These are phyloP conservation scores for Akanthomyces lecanii DNA, from an alignment of 2,329 filamentous ascomycete genomes.

Conservation along the genomic window DNA sequence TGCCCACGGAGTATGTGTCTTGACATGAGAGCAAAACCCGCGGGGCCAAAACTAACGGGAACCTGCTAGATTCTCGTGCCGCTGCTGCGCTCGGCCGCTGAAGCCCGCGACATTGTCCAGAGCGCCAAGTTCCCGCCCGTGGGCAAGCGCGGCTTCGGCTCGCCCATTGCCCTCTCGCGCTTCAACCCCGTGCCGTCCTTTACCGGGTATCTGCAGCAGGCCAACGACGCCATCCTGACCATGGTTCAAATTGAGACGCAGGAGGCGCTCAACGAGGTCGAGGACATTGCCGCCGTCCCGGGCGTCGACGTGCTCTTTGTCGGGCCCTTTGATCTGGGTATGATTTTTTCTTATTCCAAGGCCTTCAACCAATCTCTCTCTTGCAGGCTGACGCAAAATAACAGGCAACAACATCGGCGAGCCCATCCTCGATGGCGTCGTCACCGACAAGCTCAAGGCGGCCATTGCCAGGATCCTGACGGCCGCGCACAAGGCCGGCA, in stretches of 20 bases:
- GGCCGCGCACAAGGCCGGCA: slow-evolving; percentile 57
- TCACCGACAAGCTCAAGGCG: slow-evolving; percentile 53
- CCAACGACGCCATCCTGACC: slow-evolving; percentile 51
- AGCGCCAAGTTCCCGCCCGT: slow-evolving; percentile 48
- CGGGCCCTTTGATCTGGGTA: slow-evolving; percentile 61
- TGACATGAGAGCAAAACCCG: not conserved
- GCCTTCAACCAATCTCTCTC: no score
- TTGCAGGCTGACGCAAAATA: not conserved
- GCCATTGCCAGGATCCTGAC: slow-evolving; percentile 56
- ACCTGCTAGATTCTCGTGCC: slow-evolving; percentile 42
- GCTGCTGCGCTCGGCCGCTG: slow-evolving; percentile 39
- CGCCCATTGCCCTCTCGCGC: slow-evolving; percentile 41
- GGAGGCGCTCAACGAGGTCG: slow-evolving; percentile 56
- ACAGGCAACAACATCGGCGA: slow-evolving; percentile 56
- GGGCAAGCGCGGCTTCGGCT: slow-evolving; percentile 47
- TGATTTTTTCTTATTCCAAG: not conserved
- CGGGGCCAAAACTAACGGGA: not conserved
- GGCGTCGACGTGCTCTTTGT: slow-evolving; percentile 62
- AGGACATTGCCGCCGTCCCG: slow-evolving; percentile 57
- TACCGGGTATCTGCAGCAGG: slow-evolving; percentile 46
- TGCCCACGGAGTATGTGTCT: slow-evolving; percentile 46
- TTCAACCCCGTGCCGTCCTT: slow-evolving; percentile 42
- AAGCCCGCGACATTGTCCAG: slow-evolving; percentile 42
- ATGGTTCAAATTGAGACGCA: slow-evolving; percentile 66
- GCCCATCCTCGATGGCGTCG: slow-evolving; percentile 57